Evolutionary conservation across 2,329 filamentous ascomycete species (phyloP), one percentile per base, ranked within the genome.

Genomic region (Teratosphaeria gauchensis): DNA sequence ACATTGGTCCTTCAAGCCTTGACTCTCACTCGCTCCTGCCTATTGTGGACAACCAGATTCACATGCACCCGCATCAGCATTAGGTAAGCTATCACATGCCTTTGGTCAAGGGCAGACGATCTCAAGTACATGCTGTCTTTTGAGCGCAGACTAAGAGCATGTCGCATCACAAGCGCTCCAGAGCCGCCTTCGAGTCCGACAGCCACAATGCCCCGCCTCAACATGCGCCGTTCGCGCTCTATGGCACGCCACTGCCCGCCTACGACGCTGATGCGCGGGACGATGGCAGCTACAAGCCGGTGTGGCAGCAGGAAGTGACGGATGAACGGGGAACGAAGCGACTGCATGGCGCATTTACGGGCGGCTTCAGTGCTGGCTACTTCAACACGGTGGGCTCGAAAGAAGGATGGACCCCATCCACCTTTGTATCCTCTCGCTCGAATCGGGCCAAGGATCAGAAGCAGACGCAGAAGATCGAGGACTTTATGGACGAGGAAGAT

Each of bases 401-500:
- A 74, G 92, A 99, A 79, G 94, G 94, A 77, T 99, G 92, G 92
- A 87, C 90, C 0, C 94, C 94, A 1, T 86, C 90, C 24, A 88
- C 89, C 0, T 99, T 97, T 73, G 86, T 95, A 9, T 97, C 92
- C 6, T 96, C 92, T 56, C 88, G 94, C 28, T 78, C 83, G 46
- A 90, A 89, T 68, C 88, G 91, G 58, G 84, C 82, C 63, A 89
- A 89, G 69, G 83, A 88, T 76, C 79, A 77, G 35, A 73, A 80
- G 63, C 85, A 88, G 69, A 74, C 81, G 62, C 85, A 89, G 70
- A 84, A 86, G 54, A 83, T 85, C 0, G 91, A 97, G 72, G 92
- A 97, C 70, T 97, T 92, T 67, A 99, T 99, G 94, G 94, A 99
- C 68, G 92, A 96, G 51, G 94, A 99, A 72, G 94, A 99, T 73